Evolutionary conservation across 1,139 yeast genomes (phyloP).

Genomic region (Kodamaea sp.): DNA sequence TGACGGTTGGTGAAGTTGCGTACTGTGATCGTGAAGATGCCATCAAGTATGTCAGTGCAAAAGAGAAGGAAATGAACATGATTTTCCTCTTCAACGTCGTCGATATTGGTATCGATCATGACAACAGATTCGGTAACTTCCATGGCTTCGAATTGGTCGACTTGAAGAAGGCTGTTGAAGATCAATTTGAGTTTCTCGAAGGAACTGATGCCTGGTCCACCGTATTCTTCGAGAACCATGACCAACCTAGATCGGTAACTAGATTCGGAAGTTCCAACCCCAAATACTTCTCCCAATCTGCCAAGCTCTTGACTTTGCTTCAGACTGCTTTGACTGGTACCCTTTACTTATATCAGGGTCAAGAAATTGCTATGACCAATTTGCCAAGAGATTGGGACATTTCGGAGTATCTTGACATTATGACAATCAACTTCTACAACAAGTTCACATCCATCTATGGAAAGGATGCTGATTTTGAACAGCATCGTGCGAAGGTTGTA

Average conservation of each 20-base stretch:
- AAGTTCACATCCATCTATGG: constrained; percentile 33
- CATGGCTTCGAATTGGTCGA: constrained; percentile 39
- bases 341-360: constrained; percentile 59
- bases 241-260: constrained; percentile 54
- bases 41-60: constrained; percentile 50
- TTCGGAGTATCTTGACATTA: constrained; percentile 53
- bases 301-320: constrained; percentile 51
- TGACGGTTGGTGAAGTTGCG: constrained; percentile 62
- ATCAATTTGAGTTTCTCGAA: constrained; percentile 39
- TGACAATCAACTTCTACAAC: constrained; percentile 45
- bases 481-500: constrained; percentile 30
- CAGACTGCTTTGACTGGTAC: constrained; percentile 56
- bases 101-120: constrained; percentile 40
- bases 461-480: constrained; percentile 28
- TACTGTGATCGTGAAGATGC: constrained; percentile 42
- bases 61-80: constrained; percentile 52
- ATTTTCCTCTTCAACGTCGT: constrained; percentile 51
- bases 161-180: constrained; percentile 43
- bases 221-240: constrained; percentile 58
- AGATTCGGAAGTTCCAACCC: constrained; percentile 50
- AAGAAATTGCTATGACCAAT: constrained; percentile 60
- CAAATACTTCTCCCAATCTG: constrained; percentile 35
- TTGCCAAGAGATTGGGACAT: constrained; percentile 48
- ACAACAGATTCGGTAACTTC: constrained; percentile 33
- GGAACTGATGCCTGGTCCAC: constrained; percentile 65